These are phyloP conservation scores for Rhynchosporium agropyri DNA, from an alignment of 2,329 filamentous ascomycete genomes.

Conservation along the genomic window DNA sequence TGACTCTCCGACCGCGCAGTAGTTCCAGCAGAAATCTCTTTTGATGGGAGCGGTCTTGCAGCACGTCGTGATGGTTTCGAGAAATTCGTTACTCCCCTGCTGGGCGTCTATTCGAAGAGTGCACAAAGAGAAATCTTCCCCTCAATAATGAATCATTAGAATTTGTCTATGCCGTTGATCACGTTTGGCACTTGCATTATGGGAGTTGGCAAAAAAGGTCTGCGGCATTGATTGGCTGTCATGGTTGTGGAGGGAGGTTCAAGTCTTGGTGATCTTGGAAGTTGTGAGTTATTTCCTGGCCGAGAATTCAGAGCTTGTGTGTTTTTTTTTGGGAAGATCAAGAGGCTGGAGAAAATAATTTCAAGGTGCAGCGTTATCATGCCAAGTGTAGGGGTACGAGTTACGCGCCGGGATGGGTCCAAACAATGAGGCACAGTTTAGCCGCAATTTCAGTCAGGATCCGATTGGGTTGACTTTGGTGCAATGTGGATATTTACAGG, in stretches of 20 bases:
- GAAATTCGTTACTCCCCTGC: background rate
- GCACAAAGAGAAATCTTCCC: background rate
- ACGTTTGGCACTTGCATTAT: constrained; percentile 13
- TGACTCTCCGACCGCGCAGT: constrained; percentile 19
- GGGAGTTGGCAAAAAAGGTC: constrained; percentile 15
- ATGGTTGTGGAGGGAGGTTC: constrained; percentile 12
- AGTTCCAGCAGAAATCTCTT: constrained; percentile 17
- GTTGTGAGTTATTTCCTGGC: background rate
- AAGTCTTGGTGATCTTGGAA: constrained; percentile 1
- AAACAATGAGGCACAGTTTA: constrained; percentile 1
- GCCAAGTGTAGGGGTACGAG: background rate
- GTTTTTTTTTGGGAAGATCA: no score
- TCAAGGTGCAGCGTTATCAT: background rate
- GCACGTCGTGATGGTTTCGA: constrained; percentile 12
- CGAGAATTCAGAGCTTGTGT: background rate
- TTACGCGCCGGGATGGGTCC: background rate
- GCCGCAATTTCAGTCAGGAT: no score
- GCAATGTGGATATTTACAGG: no score
- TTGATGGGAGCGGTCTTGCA: constrained; percentile 17
- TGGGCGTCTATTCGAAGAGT: background rate
- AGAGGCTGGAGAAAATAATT: background rate
- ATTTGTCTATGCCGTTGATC: constrained; percentile 9
- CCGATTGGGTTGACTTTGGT: no score
- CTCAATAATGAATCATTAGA: constrained; percentile 5
- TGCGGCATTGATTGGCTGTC: constrained; percentile 20